Percentiles rank a stretch among this genome's conserved stretches.
Evolutionary conservation across 2,329 filamentous ascomycete species (phyloP).

Genomic region (Neodidymelliopsis sp.): DNA sequence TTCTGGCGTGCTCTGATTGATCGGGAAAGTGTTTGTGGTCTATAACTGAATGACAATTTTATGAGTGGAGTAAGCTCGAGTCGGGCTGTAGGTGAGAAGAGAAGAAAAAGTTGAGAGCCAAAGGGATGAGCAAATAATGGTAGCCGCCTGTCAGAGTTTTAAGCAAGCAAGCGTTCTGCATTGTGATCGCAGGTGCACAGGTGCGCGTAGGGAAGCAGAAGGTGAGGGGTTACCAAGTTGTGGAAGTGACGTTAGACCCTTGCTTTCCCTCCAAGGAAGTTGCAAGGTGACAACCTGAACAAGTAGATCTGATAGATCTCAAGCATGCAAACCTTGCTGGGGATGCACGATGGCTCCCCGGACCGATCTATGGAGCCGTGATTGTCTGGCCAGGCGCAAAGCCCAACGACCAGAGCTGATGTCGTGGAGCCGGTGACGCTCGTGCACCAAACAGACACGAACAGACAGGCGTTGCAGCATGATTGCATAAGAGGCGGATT

Average conservation of each 20-base stretch:
- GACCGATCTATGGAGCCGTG: too few species aligned
- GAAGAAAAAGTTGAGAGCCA: not conserved
- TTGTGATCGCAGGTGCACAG: conserved; percentile 3
- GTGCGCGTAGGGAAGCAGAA: not conserved
- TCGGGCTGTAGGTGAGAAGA: conserved; percentile 6
- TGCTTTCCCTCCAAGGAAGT: conserved; percentile 8
- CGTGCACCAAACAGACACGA: not conserved
- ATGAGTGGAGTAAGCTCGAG: not conserved
- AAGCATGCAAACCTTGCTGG: too few species aligned
- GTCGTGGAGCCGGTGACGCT: not conserved
- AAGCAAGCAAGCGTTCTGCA: conserved; percentile 9
- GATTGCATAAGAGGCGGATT: not conserved
- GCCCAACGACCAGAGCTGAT: too few species aligned
- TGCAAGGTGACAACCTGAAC: not conserved
- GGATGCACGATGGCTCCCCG: too few species aligned
- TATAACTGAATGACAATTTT: not conserved
- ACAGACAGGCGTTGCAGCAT: not conserved
- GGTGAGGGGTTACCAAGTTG: conserved; percentile 4
- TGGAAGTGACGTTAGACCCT: conserved; percentile 11
- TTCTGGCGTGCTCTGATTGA: not conserved
- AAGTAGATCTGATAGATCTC: not conserved
- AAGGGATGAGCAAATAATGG: not conserved
- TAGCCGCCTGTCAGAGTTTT: not conserved
- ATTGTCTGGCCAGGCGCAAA: too few species aligned
- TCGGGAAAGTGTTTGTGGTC: not conserved